Conservation (phyloP, 202 grass and related monocot species). For the Elaeis oleifera region DNA sequence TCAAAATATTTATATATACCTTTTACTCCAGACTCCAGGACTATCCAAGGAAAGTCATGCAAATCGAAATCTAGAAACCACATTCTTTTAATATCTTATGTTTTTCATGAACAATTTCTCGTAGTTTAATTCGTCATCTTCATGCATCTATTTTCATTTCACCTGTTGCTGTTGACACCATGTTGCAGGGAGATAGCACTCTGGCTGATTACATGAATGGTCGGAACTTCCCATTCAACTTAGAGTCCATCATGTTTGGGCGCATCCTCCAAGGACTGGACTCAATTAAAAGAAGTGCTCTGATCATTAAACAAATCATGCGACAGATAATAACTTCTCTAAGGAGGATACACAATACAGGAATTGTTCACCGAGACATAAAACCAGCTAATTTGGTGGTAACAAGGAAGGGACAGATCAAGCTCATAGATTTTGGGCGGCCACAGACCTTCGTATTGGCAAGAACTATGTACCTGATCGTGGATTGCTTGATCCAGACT, state of each 20-base stretch:
- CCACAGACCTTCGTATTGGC: conserved; percentile 90
- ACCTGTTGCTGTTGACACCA: background rate
- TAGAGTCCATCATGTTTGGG: conserved; percentile 82
- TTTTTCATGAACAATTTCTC: too few species aligned
- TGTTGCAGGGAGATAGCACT: conserved; percentile 52
- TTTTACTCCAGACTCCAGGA: too few species aligned
- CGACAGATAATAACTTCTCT: conserved; percentile 84
- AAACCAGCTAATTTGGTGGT: conserved; percentile 93
- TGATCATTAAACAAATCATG: conserved; percentile 93
- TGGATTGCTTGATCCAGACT: conserved; percentile 73
- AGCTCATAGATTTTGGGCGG: conserved; percentile 96
- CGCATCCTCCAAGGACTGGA: conserved; percentile 43
- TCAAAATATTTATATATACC: too few species aligned
- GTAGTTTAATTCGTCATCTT: too few species aligned
- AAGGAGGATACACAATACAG: conserved; percentile 75
- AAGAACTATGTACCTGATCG: conserved; percentile 88
- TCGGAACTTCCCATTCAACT: conserved; percentile 58
- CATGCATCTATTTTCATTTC: background rate
- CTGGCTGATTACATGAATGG: conserved; percentile 53
- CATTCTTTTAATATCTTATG: too few species aligned
- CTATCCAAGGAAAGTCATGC: too few species aligned
- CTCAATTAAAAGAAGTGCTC: conserved; percentile 42
- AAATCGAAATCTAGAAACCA: too few species aligned
- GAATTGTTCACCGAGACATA: conserved; percentile 95
- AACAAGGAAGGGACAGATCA: conserved; percentile 68